Base-by-base conservation (phyloP, 2,329 filamentous ascomycete genomes). In the Knufia fluminis region DNA sequence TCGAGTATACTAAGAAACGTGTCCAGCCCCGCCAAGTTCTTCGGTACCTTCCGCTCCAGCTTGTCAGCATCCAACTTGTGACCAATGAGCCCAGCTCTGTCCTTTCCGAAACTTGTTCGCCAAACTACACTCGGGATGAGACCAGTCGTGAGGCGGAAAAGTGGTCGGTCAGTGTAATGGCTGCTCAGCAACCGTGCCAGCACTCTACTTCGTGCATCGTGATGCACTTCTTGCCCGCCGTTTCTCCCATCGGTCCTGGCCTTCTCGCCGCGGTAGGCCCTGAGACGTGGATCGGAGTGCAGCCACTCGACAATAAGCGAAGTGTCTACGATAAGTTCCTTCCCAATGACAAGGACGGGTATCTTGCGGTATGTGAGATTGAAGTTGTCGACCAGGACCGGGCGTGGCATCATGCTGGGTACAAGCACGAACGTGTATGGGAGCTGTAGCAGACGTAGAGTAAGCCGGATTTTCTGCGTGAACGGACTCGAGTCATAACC, bases 351-450 rank as follows among this genome's bases (percentile, higher is more conserved):
- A 41, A 87, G 65, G 44, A 86, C 61, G 1, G 84, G 84, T 50
- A 86, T 85, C 51, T 84, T 82, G 2, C 83, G 77, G 66, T 88
- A 83, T 4, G 70, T 68, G 47, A 86, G 71, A 26, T 80, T 81
- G n/a, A 88, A 72, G 2, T 69, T 68, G 20, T 69, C 65, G 43
- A 49, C 49, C 12, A 86, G 61, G 60, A 85, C 79, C 0, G 81
- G 80, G 17, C 83, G 79, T 3, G 84, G 83, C 62, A 86, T 71
- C 39, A 76, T 74, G 2, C 71, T 68, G 0, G 83, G 80, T 12
- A 58, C 56, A 19, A 58, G 36, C n/a, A 58, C 33, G 40, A 55
- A 57, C 28, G 53, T 57, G 46, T 58, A 56, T 2, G 56, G 56
- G 16, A 57, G 54, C 28, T 56, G 54, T 35, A 54, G 53, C 28